phyloP scores from a whole-genome alignment of 345 rosid genomes.

The Ceriops decandra region DNA sequence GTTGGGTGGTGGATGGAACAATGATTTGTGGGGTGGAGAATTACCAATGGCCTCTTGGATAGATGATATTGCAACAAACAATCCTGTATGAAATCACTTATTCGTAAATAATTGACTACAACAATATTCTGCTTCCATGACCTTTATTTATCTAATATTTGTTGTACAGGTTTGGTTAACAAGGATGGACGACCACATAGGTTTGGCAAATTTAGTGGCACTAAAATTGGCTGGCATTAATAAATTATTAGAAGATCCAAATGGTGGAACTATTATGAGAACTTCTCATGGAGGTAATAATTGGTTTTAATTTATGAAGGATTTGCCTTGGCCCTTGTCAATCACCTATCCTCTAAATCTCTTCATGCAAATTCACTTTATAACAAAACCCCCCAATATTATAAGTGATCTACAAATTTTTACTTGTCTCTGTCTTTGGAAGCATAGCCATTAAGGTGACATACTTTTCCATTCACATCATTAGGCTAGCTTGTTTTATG shows the following conservation, averaged over 20 bases:
- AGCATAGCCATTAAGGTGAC: no score
- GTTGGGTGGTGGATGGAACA: constrained; percentile 96
- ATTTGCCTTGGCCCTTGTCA: no score
- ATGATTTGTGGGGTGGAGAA: constrained; percentile 95
- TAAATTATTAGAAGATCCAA: constrained; percentile 53
- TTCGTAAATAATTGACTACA: not conserved
- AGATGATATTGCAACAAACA: constrained; percentile 61
- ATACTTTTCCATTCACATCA: no score
- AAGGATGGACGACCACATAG: constrained; percentile 96
- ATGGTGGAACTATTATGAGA: constrained; percentile 63
- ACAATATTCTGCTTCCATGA: constrained; percentile 1
- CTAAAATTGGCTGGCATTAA: constrained; percentile 62
- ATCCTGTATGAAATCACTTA: constrained; percentile 55
- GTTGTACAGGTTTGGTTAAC: constrained; percentile 65
- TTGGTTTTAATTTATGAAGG: not conserved
- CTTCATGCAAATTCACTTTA: no score
- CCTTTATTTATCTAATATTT: not conserved
- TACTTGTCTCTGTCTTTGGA: no score
- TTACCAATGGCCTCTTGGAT: constrained; percentile 75
- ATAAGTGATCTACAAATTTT: no score
- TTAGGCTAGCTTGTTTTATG: no score
- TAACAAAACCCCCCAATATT: no score
- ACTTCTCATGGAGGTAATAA: constrained; percentile 57
- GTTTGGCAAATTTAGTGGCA: constrained; percentile 78
- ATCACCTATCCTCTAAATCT: no score